Base-by-base conservation (phyloP, 441 rosid species). In the Populus hybrid region DNA sequence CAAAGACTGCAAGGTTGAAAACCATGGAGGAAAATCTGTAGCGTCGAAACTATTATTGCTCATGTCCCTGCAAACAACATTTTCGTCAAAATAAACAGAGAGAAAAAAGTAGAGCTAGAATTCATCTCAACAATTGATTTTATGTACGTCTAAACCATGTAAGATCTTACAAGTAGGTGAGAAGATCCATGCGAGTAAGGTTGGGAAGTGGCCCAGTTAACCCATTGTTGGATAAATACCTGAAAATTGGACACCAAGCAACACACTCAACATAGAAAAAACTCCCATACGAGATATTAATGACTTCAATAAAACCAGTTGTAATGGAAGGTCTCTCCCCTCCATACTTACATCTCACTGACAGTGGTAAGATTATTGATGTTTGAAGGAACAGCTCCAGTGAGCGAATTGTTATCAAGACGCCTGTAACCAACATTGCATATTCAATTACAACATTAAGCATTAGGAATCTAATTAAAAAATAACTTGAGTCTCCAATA, bases 221-320 rank as follows among this genome's bases (percentile, higher is more conserved):
- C 69, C 1, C 10, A 63, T 93, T 94, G 83, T 91, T 89, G 75
- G 97, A 90, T 84, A 97, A 84, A 75, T 24, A 85, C 87, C 99
- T 96, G 85, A 76, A 82, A 80, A 73, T 30, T 70, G 68, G 77
- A 21, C 2, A 38, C 5, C 38, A 63, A 64, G 32, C 71, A 26
- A 73, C 59, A 24, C 6, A 35, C 69, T 61, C 73, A 77, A 68
- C 30, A 26, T 75, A 57, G 9, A 72, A 14, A 75, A 32, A 32
- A 57, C 20, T 18, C 12, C 10, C 26, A 14, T 34, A 21, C 12
- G 64, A 42, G 16, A 53, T 3, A 21, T 59, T 10, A 38, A 53
- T 23, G 68, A 24, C 21, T 30, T 11, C 12, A n/a, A 7, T 73
- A 40, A 32, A 65, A 71, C 18, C 63, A 65, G 28, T 10, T 61